Evolutionary conservation across 139 green algal genomes (phyloP).

Genomic region (Chlamydomonas asymmetrica): DNA sequence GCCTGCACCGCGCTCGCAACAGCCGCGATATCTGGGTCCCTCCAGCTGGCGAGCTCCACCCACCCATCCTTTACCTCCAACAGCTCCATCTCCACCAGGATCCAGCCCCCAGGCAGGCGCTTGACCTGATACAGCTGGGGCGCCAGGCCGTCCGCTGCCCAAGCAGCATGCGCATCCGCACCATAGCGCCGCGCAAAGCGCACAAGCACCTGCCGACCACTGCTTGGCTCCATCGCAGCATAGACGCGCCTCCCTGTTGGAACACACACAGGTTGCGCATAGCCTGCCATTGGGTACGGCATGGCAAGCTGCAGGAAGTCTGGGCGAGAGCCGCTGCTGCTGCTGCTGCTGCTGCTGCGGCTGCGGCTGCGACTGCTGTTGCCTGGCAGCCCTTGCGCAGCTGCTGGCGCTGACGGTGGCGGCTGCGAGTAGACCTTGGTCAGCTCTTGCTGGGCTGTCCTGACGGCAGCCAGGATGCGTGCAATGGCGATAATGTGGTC

Average conservation of each 20-base stretch:
- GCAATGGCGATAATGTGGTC: neutral
- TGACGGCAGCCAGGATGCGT: neutral
- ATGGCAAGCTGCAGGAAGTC: neutral
- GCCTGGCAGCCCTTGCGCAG: neutral
- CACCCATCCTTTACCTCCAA: neutral
- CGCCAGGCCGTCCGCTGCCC: neutral
- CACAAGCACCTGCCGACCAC: conserved; percentile 1
- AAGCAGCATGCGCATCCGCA: neutral
- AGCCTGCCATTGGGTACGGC: neutral
- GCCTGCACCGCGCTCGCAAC: neutral
- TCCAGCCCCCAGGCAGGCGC: neutral
- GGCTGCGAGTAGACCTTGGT: neutral
- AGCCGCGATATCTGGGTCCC: neutral
- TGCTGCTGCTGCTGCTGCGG: neutral
- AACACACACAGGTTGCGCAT: too few species aligned
- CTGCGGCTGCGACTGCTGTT: neutral
- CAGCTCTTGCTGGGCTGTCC: neutral
- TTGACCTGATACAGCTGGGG: neutral
- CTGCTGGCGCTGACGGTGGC: neutral
- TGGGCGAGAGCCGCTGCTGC: neutral
- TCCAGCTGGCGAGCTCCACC: neutral
- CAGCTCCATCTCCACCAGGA: conserved; percentile 14
- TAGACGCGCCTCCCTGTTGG: too few species aligned
- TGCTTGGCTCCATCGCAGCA: too few species aligned
- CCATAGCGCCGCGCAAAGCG: neutral